A percentile compares a stretch with the other conserved stretches of the same genome.
Conservation (phyloP, 108 stramenopile species). For the Nitzschia inconspicua region DNA sequence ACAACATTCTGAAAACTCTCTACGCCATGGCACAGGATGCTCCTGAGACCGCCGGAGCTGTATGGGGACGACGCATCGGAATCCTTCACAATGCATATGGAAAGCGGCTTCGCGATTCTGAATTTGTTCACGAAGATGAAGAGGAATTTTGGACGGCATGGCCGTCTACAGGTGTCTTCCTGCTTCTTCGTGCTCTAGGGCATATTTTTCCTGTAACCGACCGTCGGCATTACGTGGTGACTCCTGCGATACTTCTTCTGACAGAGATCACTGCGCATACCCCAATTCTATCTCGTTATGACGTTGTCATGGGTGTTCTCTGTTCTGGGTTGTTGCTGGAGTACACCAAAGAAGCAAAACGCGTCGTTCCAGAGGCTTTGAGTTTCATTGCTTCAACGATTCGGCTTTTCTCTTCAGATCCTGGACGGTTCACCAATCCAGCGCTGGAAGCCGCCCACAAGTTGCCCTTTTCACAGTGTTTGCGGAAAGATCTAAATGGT, state of each 20-base stretch:
- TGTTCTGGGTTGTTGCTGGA: conserved; percentile 77
- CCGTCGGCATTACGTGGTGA: conserved; percentile 86
- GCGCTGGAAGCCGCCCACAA: conserved; percentile 47
- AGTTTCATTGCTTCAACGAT: conserved; percentile 65
- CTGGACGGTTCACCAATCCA: conserved; percentile 28
- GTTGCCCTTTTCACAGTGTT: background rate
- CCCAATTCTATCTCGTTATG: conserved; percentile 62
- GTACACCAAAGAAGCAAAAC: conserved; percentile 76
- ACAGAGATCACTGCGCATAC: conserved; percentile 85
- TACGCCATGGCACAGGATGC: conserved; percentile 85
- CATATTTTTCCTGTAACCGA: conserved; percentile 93
- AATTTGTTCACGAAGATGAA: conserved; percentile 43
- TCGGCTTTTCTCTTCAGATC: conserved; percentile 61
- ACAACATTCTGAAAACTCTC: conserved; percentile 63
- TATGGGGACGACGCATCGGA: conserved; percentile 78
- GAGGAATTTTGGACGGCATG: conserved; percentile 61
- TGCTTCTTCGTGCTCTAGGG: conserved; percentile 75
- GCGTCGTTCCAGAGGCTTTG: conserved; percentile 79
- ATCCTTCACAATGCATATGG: conserved; percentile 83
- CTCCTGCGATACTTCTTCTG: conserved; percentile 75
- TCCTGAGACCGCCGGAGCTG: conserved; percentile 78
- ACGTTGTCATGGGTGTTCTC: conserved; percentile 77
- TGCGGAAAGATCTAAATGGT: conserved; percentile 4
- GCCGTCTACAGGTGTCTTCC: conserved; percentile 83
- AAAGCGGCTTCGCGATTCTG: conserved; percentile 80